Evolutionary conservation across 768 basidiomycete genomes (phyloP).

Genomic region (Amanita pseudoporphyria): DNA sequence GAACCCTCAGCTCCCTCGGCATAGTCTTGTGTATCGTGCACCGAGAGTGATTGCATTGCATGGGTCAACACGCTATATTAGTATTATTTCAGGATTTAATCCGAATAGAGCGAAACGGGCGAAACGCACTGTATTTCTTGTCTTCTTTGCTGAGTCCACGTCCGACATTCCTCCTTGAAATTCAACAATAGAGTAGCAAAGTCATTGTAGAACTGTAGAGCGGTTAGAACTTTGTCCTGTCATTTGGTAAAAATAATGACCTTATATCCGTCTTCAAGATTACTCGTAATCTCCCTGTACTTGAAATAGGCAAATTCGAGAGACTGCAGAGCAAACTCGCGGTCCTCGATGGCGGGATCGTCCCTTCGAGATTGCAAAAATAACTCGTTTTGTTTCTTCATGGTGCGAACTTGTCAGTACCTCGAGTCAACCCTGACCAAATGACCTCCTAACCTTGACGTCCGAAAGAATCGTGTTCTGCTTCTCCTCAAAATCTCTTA

Average conservation of each 20-base stretch:
- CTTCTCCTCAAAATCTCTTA: constrained; percentile 40
- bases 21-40: background rate
- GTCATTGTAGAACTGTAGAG: constrained; percentile 81
- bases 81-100: constrained; percentile 23
- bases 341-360: constrained; percentile 66
- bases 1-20: background rate
- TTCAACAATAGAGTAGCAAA: constrained; percentile 60
- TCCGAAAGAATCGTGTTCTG: constrained; percentile 58
- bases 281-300: constrained; percentile 75
- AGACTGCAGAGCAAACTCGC: constrained; percentile 74
- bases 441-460: constrained; percentile 46
- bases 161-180: constrained; percentile 68
- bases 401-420: constrained; percentile 1
- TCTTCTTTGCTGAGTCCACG: constrained; percentile 64
- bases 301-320: constrained; percentile 83
- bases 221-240: background rate
- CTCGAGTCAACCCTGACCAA: background rate
- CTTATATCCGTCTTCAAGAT: constrained; percentile 85
- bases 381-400: constrained; percentile 49
- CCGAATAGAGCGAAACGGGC: background rate
- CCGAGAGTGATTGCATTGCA: constrained; percentile 20
- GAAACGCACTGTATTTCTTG: constrained; percentile 64
- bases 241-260: constrained; percentile 25
- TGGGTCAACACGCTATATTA: constrained; percentile 21
- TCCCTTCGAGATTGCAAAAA: constrained; percentile 75